A percentile compares a stretch with the other conserved stretches of the same genome.
Conservation (phyloP, 768 basidiomycete species). For the Suillus hirtellus region DNA sequence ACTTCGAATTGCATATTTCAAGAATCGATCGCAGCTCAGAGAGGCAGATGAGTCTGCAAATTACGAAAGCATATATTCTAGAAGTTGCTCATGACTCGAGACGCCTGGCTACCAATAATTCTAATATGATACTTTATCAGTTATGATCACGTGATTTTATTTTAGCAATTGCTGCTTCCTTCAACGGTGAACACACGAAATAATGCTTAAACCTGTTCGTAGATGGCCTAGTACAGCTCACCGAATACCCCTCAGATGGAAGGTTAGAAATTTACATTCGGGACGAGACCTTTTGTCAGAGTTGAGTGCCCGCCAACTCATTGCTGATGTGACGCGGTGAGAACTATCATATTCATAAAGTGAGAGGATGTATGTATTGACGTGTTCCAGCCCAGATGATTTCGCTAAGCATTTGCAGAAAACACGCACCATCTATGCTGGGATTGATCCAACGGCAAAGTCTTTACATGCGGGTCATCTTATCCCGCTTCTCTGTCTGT, state of each 20-base stretch:
- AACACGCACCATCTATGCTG: conserved; percentile 71
- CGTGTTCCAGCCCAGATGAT: conserved; percentile 40
- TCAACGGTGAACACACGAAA: conserved; percentile 1
- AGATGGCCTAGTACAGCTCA: conserved; percentile 17
- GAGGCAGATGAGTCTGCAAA: not conserved
- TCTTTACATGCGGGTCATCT: conserved; percentile 95
- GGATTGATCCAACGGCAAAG: conserved; percentile 89
- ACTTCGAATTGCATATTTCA: conserved; percentile 78
- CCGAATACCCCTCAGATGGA: not conserved
- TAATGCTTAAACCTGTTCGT: conserved; percentile 25
- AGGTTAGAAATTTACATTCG: conserved; percentile 19
- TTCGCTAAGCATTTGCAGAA: conserved; percentile 37
- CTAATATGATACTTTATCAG: not conserved
- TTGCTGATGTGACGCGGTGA: conserved; percentile 40
- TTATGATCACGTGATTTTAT: not conserved
- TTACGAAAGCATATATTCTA: not conserved
- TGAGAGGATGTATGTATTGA: conserved; percentile 9
- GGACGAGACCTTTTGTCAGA: conserved; percentile 33
- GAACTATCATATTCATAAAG: conserved; percentile 6
- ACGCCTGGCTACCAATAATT: not conserved
- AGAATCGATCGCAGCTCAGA: not conserved
- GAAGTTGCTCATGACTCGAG: not conserved
- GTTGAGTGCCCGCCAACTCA: conserved; percentile 31
- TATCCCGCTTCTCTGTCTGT: conserved; percentile 78
- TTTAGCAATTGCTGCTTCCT: not conserved